A percentile compares a stretch with the other conserved stretches of the same genome.
phyloP scores from a whole-genome alignment of 2,329 filamentous ascomycete genomes.

The Cadophora sp. region DNA sequence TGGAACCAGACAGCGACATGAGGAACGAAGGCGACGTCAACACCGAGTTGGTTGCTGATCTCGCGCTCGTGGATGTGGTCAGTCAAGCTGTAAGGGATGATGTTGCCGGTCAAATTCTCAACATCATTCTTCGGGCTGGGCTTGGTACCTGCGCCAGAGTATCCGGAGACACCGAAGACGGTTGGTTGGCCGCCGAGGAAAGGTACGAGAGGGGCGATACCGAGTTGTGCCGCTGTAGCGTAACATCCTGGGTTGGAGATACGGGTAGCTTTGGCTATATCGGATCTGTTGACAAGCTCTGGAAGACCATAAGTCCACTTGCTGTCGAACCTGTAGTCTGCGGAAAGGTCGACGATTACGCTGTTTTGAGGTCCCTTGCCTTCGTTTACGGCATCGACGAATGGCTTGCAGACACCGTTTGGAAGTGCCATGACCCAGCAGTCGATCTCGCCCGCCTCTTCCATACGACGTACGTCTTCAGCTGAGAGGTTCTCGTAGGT shows the following conservation, averaged over 20 bases:
- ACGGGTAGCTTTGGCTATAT: conserved; percentile 78
- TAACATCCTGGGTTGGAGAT: conserved; percentile 97
- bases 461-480: conserved; percentile 86
- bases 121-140: conserved; percentile 94
- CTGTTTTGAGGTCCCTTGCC: conserved; percentile 67
- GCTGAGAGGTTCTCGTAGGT: conserved; percentile 89
- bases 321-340: conserved; percentile 89
- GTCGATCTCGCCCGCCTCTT: conserved; percentile 84
- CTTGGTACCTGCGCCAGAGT: conserved; percentile 94
- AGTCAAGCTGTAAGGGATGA: conserved; percentile 89
- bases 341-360: conserved; percentile 92
- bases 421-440: conserved; percentile 98
- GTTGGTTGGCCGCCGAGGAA: conserved; percentile 81
- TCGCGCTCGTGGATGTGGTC: conserved; percentile 96
- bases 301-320: conserved; percentile 91
- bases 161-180: conserved; percentile 90
- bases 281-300: conserved; percentile 78
- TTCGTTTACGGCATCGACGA: conserved; percentile 84
- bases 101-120: conserved; percentile 80
- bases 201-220: conserved; percentile 79
- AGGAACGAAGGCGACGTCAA: conserved; percentile 82
- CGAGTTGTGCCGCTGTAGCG: conserved; percentile 89
- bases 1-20: conserved; percentile 98
- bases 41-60: conserved; percentile 79
- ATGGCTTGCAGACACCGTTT: conserved; percentile 94